Evolutionary conservation across 2,329 filamentous ascomycete genomes (phyloP), one percentile per base, ranked within the genome.

Genomic region (Aureobasidium namibiae): DNA sequence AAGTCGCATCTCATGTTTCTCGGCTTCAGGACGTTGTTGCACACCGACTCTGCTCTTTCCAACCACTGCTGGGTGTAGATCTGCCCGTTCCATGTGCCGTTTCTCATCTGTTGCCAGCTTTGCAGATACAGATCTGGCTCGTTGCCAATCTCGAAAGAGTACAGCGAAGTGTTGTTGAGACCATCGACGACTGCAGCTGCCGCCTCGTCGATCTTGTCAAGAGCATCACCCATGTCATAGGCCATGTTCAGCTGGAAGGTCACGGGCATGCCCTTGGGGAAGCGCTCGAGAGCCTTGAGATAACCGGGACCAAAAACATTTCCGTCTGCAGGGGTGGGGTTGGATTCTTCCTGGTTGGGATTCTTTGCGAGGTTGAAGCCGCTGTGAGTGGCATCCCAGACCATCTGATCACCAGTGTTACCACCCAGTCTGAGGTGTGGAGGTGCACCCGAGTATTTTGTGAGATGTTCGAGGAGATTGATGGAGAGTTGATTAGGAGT

Each of bases 161-260:
- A 69, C 33, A 76, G 63, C 56, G 72, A 71, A 50, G 70, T 68
- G 57, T 75, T 74, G 31, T 68, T 69, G 58, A 75, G 64, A 49
- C 67, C 66, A 21, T 70, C 63, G 7, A 75, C 63, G 18, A 71
- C 72, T 24, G 68, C 74, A 61, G 70, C 61, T 14, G 78, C 78
- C 66, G 74, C 71, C 34, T 65, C 65, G 34, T 73, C 70, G 53
- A 80, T 77, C 49, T 70, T 70, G 13, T 76, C 70, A 50, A 72
- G 65, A 63, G 75, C 79, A 63, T 80, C 76, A 9, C 67, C 64
- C 46, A 70, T 71, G 50, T 72, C 63, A 63, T 80, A 80, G 1
- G 77, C 78, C 63, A 80, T 64, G 63, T 80, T 80, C 61, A 80
- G 66, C 1, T 78, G 78, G 67, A 74, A 79, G 1, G 78, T 80